A percentile compares a stretch with the other conserved stretches of the same genome.
These are phyloP conservation scores for Senna siamea DNA, from an alignment of 306 rosid species.

Conservation along the genomic window DNA sequence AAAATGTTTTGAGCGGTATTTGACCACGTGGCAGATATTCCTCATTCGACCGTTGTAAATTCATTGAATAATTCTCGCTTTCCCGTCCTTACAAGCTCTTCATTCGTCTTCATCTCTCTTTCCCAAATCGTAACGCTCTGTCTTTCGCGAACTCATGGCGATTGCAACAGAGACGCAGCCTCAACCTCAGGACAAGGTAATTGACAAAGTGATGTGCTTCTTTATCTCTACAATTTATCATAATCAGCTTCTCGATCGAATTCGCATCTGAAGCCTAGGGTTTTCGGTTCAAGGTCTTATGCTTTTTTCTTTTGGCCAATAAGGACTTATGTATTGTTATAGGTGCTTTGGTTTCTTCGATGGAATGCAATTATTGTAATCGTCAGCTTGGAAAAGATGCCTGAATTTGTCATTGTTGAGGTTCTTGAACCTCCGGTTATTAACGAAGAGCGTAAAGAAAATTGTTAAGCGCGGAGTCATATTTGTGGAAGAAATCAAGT, in stretches of 20 bases:
- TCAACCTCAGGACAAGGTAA: constrained; percentile 70
- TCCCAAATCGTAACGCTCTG: background rate
- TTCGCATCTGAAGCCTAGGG: constrained; percentile 38
- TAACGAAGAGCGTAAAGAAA: background rate
- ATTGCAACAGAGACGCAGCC: constrained; percentile 68
- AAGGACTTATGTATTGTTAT: background rate
- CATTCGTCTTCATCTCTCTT: constrained; percentile 34
- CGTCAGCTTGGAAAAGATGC: background rate
- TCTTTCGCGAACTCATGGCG: constrained; percentile 56
- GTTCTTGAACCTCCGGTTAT: constrained; percentile 15
- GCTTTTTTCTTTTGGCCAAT: no score
- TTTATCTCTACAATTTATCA: background rate
- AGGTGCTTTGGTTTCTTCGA: background rate
- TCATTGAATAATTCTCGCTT: constrained; percentile 32
- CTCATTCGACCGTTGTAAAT: constrained; percentile 87
- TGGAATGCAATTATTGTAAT: background rate
- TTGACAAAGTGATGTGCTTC: background rate
- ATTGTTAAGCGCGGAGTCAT: constrained; percentile 6
- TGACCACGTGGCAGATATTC: constrained; percentile 58
- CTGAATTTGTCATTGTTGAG: background rate
- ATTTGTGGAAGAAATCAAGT: background rate
- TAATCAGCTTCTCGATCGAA: background rate
- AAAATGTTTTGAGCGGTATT: constrained; percentile 46
- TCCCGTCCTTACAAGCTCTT: constrained; percentile 10
- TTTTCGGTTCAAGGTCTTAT: constrained; percentile 5